Evolutionary conservation across 352 stramenopile species (phyloP).

Genomic region (Globisporangium splendens): DNA sequence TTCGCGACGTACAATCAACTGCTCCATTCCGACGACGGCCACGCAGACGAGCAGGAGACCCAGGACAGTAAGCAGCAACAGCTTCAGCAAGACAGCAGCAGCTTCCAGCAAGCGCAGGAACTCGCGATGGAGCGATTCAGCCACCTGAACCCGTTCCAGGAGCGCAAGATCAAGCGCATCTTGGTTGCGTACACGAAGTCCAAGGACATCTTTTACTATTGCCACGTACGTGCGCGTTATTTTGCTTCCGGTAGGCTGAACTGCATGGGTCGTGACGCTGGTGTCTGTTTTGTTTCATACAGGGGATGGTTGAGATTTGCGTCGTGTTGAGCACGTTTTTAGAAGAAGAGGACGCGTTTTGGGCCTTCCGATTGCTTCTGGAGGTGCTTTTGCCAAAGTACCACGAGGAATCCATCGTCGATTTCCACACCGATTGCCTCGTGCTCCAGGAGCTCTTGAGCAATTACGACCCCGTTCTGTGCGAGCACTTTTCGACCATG

Average conservation of each 20-base stretch:
- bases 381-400: constrained; percentile 77
- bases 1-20: constrained; percentile 52
- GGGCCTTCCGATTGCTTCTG: constrained; percentile 66
- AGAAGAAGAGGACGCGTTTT: constrained; percentile 77
- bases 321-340: constrained; percentile 75
- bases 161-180: constrained; percentile 82
- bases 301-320: constrained; percentile 80
- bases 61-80: constrained; percentile 22
- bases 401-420: constrained; percentile 72
- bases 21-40: constrained; percentile 19
- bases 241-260: background rate
- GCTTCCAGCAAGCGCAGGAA: constrained; percentile 66
- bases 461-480: constrained; percentile 41
- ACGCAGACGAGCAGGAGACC: constrained; percentile 21
- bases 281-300: constrained; percentile 2
- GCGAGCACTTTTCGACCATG: constrained; percentile 50
- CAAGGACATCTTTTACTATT: constrained; percentile 67
- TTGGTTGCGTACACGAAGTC: constrained; percentile 74
- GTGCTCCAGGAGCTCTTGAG: constrained; percentile 73
- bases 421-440: constrained; percentile 81
- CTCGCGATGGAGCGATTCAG: constrained; percentile 76
- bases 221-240: constrained; percentile 32
- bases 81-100: constrained; percentile 22
- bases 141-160: constrained; percentile 77
- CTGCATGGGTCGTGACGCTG: background rate